Evolutionary conservation across 2,329 filamentous ascomycete genomes (phyloP), one percentile per base, ranked within the genome.

Genomic region (Fusarium liriodendri): DNA sequence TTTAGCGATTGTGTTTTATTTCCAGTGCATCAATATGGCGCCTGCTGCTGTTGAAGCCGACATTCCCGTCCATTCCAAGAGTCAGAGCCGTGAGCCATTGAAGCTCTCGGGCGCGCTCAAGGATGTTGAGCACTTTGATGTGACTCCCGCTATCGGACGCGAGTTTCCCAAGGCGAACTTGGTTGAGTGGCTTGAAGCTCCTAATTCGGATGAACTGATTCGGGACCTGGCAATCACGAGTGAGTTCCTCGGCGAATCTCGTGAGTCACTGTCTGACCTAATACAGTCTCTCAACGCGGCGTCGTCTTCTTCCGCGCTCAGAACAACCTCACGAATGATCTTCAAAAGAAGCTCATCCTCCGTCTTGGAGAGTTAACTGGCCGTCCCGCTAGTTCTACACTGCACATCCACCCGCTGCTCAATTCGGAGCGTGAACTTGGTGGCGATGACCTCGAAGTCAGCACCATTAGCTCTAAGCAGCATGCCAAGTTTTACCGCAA

Each of bases 251-350:
- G 18, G 27, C 18, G 8, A 57, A 16, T 22, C 5, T 5, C 6
- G 20, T 8, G 7, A 16, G n/a, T 16, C 2, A 5, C 6, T 20
- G 18, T 14, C 54, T 52, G 29, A 61, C 29, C 16, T 5, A 13
- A 11, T 47, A 29, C 37, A 92, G 91, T 94, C 73, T 93, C 91
- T 2, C 88, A 90, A 69, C 88, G 92, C 0, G 91, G 91, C 11
- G 92, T 94, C 5, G 91, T 93, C 35, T 93, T 93, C 83, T 92
- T 94, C 82, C 88, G 91, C 22, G 86, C 88, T 33, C 92, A 94
- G 72, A 85, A 92, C 77, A 83, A 85, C 38, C 81, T 93, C 40
- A 87, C 86, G 72, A 88, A 92, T 77, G 89, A 90, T 2, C 85
- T 91, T 3, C 91, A 93, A 76, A 94, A 94, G 82, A 83, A 90